phyloP scores from a whole-genome alignment of 129 eudicot genomes.

The Scalesia atractyloides region DNA sequence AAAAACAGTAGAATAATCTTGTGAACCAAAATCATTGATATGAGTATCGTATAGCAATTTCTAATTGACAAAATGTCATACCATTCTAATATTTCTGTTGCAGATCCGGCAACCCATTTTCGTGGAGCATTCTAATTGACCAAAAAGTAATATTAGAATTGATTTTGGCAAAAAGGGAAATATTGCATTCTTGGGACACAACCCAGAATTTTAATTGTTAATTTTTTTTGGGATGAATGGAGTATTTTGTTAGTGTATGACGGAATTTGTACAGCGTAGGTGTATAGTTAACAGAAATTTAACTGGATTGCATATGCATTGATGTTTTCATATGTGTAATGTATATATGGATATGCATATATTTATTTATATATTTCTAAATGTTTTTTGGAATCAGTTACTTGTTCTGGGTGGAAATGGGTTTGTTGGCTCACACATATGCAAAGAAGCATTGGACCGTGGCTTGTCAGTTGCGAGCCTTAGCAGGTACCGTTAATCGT shows the following conservation, averaged over 20 bases:
- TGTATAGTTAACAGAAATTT: neutral
- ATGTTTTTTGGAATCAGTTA: constrained; percentile 48
- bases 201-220: neutral
- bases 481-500: constrained; percentile 63
- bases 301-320: neutral
- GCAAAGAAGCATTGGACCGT: constrained; percentile 81
- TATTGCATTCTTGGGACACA: neutral
- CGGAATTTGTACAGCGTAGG: neutral
- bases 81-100: too few species aligned
- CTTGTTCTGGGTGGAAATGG: constrained; percentile 98
- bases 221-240: neutral
- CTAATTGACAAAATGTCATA: neutral
- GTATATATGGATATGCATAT: neutral
- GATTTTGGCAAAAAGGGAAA: neutral
- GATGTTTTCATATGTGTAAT: neutral
- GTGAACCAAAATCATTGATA: neutral
- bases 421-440: constrained; percentile 92
- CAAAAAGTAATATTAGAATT: neutral
- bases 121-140: neutral
- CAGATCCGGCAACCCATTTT: too few species aligned
- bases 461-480: constrained; percentile 88
- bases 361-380: neutral
- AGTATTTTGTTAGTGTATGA: neutral
- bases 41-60: neutral
- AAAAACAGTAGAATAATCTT: neutral